phyloP scores from a whole-genome alignment of 2,329 filamentous ascomycete genomes.

The Botrytis byssoidea region DNA sequence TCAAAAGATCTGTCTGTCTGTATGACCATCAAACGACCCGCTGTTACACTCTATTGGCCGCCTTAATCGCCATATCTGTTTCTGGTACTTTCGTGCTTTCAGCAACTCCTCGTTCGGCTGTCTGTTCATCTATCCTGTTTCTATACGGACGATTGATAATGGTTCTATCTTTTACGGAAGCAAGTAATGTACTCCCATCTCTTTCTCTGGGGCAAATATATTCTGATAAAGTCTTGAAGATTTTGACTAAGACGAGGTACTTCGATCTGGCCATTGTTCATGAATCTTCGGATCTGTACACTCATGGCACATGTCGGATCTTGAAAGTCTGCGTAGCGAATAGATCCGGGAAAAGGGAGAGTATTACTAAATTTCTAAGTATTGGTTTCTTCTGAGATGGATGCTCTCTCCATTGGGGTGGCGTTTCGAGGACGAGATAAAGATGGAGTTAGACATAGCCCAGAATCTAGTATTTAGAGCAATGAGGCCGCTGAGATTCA shows the following conservation, averaged over 20 bases:
- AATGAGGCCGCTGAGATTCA: background rate
- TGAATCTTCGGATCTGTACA: background rate
- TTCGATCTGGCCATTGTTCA: background rate
- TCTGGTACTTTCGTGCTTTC: background rate
- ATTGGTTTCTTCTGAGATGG: background rate
- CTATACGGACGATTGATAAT: background rate
- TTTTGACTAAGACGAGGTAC: background rate
- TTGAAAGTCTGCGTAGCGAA: background rate
- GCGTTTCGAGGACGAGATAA: background rate
- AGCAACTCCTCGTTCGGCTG: background rate
- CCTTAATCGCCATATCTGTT: background rate
- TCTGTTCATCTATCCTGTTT: background rate
- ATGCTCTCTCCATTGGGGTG: background rate
- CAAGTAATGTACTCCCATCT: background rate
- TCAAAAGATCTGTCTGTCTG: background rate
- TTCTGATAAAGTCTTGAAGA: background rate
- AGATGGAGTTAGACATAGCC: background rate
- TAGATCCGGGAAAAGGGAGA: background rate
- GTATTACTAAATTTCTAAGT: background rate
- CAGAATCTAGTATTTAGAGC: background rate
- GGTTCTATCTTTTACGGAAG: background rate
- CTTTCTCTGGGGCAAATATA: background rate
- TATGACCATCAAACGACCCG: background rate
- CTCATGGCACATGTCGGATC: background rate
- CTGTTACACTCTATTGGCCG: background rate